phyloP scores from a whole-genome alignment of 2,329 filamentous ascomycete genomes.

The Cercospora brassicicola region DNA sequence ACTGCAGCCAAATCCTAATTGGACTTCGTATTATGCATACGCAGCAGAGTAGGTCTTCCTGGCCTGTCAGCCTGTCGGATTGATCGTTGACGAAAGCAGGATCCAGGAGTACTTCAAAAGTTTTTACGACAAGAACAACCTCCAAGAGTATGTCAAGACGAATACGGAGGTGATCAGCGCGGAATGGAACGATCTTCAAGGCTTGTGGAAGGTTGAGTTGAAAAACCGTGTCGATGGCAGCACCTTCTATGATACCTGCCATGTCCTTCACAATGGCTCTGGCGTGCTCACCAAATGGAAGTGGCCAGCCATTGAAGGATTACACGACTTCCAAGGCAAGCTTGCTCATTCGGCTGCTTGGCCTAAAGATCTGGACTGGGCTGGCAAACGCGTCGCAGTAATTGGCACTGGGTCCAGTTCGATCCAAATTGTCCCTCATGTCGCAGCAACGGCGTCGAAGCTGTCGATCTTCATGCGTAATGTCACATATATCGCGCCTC shows the following conservation, averaged over 20 bases:
- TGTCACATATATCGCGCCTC: slow-evolving; percentile 39
- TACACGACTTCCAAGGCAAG: slow-evolving; percentile 53
- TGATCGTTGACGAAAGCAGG: background rate
- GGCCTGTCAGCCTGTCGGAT: too few species aligned
- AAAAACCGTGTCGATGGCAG: slow-evolving; percentile 43
- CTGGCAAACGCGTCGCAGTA: slow-evolving; percentile 28
- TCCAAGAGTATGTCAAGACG: slow-evolving; percentile 42
- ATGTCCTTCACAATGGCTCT: slow-evolving; percentile 52
- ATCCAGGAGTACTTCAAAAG: slow-evolving; percentile 46
- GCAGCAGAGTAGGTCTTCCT: slow-evolving; percentile 34
- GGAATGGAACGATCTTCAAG: slow-evolving; percentile 24
- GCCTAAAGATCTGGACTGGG: slow-evolving; percentile 46
- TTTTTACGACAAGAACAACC: slow-evolving; percentile 42
- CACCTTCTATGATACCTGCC: slow-evolving; percentile 49
- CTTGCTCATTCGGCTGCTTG: slow-evolving; percentile 59
- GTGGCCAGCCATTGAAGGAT: slow-evolving; percentile 55
- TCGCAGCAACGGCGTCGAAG: slow-evolving; percentile 36
- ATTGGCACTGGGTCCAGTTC: slow-evolving; percentile 31
- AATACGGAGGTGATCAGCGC: slow-evolving; percentile 24
- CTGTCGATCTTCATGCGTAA: slow-evolving; percentile 39
- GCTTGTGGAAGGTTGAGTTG: slow-evolving; percentile 37
- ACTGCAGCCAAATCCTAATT: slow-evolving; percentile 18
- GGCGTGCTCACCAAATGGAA: slow-evolving; percentile 55
- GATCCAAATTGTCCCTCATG: slow-evolving; percentile 39
- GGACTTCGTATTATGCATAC: slow-evolving; percentile 39